Conservation (phyloP, 2,329 filamentous ascomycete species). For the Gnomoniopsis sp. region DNA sequence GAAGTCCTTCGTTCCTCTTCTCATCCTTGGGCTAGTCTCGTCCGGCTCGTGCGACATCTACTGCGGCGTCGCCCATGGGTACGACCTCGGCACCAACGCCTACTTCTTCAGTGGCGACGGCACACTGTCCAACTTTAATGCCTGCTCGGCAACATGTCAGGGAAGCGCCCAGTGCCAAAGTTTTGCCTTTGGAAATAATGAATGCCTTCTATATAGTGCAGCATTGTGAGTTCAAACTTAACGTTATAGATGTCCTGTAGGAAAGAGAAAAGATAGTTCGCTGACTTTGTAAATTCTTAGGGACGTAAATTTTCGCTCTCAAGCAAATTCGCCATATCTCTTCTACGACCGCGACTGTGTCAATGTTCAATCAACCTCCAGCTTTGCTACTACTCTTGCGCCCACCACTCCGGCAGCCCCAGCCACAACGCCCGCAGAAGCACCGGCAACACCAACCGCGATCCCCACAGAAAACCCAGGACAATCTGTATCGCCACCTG, state of each 20-base stretch:
- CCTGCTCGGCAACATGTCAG: conserved; percentile 12
- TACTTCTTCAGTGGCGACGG: conserved; percentile 17
- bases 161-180: conserved; percentile 8
- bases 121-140: conserved; percentile 9
- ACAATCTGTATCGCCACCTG: neutral
- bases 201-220: conserved; percentile 12
- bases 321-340: conserved; percentile 13
- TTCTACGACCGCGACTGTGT: conserved; percentile 18
- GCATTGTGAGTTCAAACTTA: conserved; percentile 6
- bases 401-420: neutral
- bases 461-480: neutral
- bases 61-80: conserved; percentile 14
- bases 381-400: conserved; percentile 8
- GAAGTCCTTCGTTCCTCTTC: neutral
- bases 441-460: neutral
- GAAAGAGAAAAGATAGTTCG: neutral
- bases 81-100: conserved; percentile 13
- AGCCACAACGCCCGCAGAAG: neutral
- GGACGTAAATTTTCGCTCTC: conserved; percentile 13
- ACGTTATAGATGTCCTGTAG: neutral
- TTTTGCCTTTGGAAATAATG: conserved; percentile 8
- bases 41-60: neutral
- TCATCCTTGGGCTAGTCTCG: conserved; percentile 15
- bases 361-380: conserved; percentile 9
- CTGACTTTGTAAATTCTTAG: neutral